Base-by-base conservation (phyloP, 2,329 filamentous ascomycete genomes). In the Herpomyces periplanetae region DNA sequence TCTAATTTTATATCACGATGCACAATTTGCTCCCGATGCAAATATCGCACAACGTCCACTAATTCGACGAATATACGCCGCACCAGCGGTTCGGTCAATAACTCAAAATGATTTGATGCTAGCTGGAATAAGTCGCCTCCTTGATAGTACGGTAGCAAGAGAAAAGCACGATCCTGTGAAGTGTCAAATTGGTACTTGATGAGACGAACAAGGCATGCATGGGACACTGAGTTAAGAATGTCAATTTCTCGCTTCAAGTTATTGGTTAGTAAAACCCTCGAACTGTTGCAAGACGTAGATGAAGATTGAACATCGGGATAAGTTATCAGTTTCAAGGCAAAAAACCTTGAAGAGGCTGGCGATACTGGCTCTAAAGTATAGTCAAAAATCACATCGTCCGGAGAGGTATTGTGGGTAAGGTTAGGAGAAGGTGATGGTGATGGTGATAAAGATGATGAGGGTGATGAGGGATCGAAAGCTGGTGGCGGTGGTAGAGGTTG, bases 1-100 rank as follows among this genome's bases (percentile, higher is more conserved):
- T 96, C 80, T 23, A 96, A 58, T 42, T 96, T 96, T 39, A 96
- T 84, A 37, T 96, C 80, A 24, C 80, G 58, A 35, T 96, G 80
- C 20, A 91, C 75, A 33, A 96, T 87, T 28, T 55, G 60, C 30
- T 65, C 47, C 20, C 54, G 45, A 37, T 96, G 80, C 18, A 96
- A 44, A 41, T 91, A 88, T 22, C 50, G 52, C 13, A 85, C 61
- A 0, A 75, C 80, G 24, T 54, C 59, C 10, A 91, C 59, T 26
- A 91, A 39, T 36, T 96, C 80, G 7, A 73, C 51, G 37, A 88
- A 88, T 22, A 91, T 71, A 19, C 80, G 55, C 27, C 68, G 53
- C 18, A 88, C 47, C 17, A 91, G 41, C 2, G 43, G 33, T 0
- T 66, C 52, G 3, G 49, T 56, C 18, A 88, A 45, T 1, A 64